These are phyloP conservation scores for Ophiostoma sp. DNA, from an alignment of 2,329 filamentous ascomycete genomes.

Conservation along the genomic window DNA sequence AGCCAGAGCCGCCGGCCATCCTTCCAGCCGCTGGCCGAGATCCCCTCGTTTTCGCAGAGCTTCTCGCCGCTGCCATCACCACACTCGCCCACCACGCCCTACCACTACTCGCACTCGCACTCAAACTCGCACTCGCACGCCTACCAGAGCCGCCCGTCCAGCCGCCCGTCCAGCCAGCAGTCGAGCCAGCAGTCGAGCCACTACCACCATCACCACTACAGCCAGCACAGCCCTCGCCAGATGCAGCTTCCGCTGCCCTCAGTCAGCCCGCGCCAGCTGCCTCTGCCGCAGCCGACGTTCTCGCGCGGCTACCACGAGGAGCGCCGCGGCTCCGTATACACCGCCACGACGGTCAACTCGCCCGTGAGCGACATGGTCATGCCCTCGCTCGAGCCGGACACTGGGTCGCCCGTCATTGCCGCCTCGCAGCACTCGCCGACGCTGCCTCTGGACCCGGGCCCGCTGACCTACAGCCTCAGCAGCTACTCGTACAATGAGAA, in stretches of 20 bases:
- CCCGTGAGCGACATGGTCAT: conserved; percentile 56
- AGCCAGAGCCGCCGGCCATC: conserved; percentile 25
- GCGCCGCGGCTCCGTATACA: conserved; percentile 14
- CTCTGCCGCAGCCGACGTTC: background rate
- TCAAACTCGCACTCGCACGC: background rate
- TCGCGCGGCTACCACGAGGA: background rate
- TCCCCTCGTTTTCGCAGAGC: background rate
- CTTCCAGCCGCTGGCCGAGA: background rate
- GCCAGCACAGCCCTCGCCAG: conserved; percentile 9
- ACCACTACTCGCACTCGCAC: background rate
- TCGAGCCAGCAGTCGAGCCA: background rate
- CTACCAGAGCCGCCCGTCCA: too few relatives aligned
- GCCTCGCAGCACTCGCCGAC: background rate
- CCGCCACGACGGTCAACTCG: conserved; percentile 28
- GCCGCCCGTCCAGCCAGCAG: background rate
- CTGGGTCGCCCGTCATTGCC: conserved; percentile 41
- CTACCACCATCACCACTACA: background rate
- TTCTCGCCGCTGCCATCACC: background rate
- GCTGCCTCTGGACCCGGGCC: background rate
- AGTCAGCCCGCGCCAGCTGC: background rate
- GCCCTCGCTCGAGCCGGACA: conserved; percentile 67
- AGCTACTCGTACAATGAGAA: background rate
- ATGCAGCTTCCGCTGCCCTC: background rate
- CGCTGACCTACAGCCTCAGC: background rate
- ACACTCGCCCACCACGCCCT: background rate